Evolutionary conservation across 2,329 filamentous ascomycete species (phyloP), one percentile per base, ranked within the genome.

Genomic region (Podosphaera xanthii): DNA sequence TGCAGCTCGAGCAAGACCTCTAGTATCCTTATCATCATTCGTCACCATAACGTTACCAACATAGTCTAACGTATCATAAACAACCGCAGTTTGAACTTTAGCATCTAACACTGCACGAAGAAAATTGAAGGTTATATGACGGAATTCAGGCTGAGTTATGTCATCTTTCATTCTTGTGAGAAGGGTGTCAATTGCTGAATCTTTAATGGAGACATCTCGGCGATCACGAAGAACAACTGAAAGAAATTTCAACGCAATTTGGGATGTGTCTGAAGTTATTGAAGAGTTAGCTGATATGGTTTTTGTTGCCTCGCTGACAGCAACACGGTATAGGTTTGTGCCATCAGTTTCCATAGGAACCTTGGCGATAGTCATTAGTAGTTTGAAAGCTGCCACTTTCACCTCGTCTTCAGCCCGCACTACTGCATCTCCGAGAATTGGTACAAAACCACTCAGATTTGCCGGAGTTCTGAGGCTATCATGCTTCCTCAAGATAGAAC

Each of bases 51-150:
- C 85, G 2, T 80, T 83, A 54, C 88, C 87, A 36, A 94, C 84
- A 66, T 89, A 83, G 69, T 98, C 92, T 63, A 96, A 79, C 7
- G 86, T 84, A 67, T 97, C 91, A 68, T 98, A 98, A 36, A 98
- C 83, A 49, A 85, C 79, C 0, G 90, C 84, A 6, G 94, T 89
- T 66, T 95, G 79, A 50, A 97, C 77, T 68, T 86, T 91, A 22
- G 90, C 81, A 58, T 87, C 84, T 68, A 98, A 79, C 34, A 97
- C 82, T 0, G 88, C 86, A 49, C 90, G 84, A 60, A 98, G 73
- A 71, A 98, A 97, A 67, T 87, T 94, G 74, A 98, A 98, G 0
- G 88, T 92, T 49, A 95, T 81, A 64, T 94, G 90, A 63, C 95
- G 87, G 61, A 90, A 84, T 63, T 95, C 84, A 3, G 91, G 89